Evolutionary conservation across 78 protist species (phyloP).

Genomic region (Trichosphaerium sp.): DNA sequence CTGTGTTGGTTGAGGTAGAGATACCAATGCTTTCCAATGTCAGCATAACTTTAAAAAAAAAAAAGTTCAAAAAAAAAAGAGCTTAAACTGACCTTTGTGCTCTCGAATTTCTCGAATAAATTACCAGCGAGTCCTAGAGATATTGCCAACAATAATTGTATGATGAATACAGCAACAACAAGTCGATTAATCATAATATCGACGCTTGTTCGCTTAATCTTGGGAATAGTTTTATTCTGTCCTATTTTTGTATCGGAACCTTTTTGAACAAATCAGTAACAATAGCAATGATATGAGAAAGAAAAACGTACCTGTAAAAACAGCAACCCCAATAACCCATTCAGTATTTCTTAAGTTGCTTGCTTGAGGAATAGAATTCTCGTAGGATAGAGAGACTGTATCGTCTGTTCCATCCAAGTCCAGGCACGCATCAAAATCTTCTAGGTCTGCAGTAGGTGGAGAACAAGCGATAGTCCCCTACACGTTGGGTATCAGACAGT

Average conservation of each 20-base stretch:
- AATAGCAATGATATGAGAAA: not conserved
- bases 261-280: not conserved
- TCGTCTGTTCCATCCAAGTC: not conserved
- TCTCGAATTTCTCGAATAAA: not conserved
- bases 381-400: not conserved
- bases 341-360: slow-evolving; percentile 34
- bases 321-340: slow-evolving; percentile 47
- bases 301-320: slow-evolving; percentile 52
- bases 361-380: slow-evolving; percentile 40
- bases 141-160: slow-evolving; percentile 40
- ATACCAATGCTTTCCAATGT: not conserved
- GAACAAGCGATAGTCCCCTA: slow-evolving; percentile 44
- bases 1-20: not conserved
- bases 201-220: slow-evolving; percentile 52
- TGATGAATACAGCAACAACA: slow-evolving; percentile 33
- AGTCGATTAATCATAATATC: slow-evolving; percentile 41
- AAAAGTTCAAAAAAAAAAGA: not conserved
- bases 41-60: not conserved
- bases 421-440: slow-evolving; percentile 39
- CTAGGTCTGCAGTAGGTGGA: slow-evolving; percentile 55
- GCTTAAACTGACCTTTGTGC: not conserved
- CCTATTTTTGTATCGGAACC: slow-evolving; percentile 74
- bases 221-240: slow-evolving; percentile 43
- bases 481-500: not conserved
- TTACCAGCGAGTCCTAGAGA: slow-evolving; percentile 54